Evolutionary conservation across 1,139 yeast genomes (phyloP), one percentile per base, ranked within the genome.

Genomic region (Saccharomyces pastorianus): DNA sequence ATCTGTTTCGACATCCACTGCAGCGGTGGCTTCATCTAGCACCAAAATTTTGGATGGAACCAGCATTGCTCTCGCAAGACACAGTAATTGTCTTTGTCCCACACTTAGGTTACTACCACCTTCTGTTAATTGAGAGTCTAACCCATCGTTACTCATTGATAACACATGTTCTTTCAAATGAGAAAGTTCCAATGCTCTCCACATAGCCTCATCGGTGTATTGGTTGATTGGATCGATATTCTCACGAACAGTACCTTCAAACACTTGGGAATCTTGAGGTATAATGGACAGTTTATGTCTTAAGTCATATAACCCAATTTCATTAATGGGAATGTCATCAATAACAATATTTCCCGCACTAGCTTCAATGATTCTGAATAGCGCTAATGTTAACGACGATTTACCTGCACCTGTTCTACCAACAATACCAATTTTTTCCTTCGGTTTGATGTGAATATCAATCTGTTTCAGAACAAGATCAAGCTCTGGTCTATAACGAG

Each of bases 381-480:
- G 74, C 0, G 97, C 96, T 61, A 93, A 73, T 0, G 97, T 90
- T 64, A 93, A 77, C 1, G 96, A 88, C 0, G 96, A 87, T 71
- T 93, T 93, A 56, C 99, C 99, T 2, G 98, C 98, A 60, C 99
- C 99, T 0, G 99, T 91, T 67, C 98, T 80, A 50, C 95, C 95
- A 56, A 91, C 98, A 72, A 93, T 89, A 60, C 99, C 99, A 63
- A 93, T 77, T 70, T 93, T 93, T 69, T 93, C 98, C 58, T 79
- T 77, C 1, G 95, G 83, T 56, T 84, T 79, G 64, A 93, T 81
- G 25, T 79, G 74, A 58, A 93, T 71, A 59, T 78, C 80, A 61
- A 93, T 82, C 59, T 84, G 76, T 67, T 83, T 86, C 72, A 93
- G 76, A 14, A 90, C 95, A 51, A 88, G 76, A 53, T 88, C 96